Base-by-base conservation (phyloP, 75 land plant species). In the Ceratopteris richardii region DNA sequence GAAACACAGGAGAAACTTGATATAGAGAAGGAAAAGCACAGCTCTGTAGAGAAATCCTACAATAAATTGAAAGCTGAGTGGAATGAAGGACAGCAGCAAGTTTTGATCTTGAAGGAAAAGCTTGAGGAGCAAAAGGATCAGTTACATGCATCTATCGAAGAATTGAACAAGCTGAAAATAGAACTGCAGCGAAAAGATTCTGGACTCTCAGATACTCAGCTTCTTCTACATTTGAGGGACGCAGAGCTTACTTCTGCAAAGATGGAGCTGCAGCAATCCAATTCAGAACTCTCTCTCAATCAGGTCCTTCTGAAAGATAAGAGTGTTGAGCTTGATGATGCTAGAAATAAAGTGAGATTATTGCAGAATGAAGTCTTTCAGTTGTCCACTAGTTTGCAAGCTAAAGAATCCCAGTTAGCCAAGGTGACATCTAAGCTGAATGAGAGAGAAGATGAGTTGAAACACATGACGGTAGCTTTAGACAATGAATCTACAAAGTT, bases 221-320 rank as follows among this genome's bases (percentile, higher is more conserved):
- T 64, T 37, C 47, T 72, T 44, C 68, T 87, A 51, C 79, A 75
- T 62, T 61, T 70, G n/a, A 87, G 84, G 66, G 97, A 84, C 60
- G 64, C 86, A 1, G 94, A 84, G 26, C 44, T 87, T 40, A 79
- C 82, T 41, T 80, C 81, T 2, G 73, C 83, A 33, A 79, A 76
- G 65, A 68, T 84, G 27, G 80, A 84, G 72, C 75, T 91, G 41
- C 86, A 84, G 74, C 63, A 79, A 50, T 46, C 87, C 56, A 91
- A 75, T 61, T 87, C 97, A 19, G 77, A 84, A 28, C 54, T 59
- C 26, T 60, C 68, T 44, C 64, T 76, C 17, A 60, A 80, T 61
- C 72, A 82, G 58, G 65, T 67, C 26, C 42, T 58, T 13, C 65
- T 91, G 60, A 63, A 65, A 30, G 75, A 80, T 51, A 91, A 78